Evolutionary conservation across 192 early-diverging fungal genomes (phyloP), one percentile per base, ranked within the genome.

Genomic region (Phycomyces blakesleeanus): DNA sequence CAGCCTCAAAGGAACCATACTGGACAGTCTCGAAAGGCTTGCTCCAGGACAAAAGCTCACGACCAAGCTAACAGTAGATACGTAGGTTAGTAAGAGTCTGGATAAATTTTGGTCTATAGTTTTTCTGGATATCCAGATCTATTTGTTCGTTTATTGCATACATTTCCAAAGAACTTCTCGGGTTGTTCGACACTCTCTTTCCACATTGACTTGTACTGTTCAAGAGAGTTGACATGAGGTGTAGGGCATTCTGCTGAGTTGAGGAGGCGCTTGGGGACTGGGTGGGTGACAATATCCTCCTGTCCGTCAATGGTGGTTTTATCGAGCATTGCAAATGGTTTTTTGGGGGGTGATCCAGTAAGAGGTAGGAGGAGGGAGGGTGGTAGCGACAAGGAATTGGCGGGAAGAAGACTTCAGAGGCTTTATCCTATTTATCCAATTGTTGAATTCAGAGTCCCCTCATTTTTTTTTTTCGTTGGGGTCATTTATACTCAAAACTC

Each of bases 101-200:
- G n/a, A n/a, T n/a, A n/a, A n/a, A n/a, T n/a, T n/a, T n/a, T n/a
- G n/a, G n/a, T n/a, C n/a, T n/a, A n/a, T n/a, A n/a, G n/a, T n/a
- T n/a, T n/a, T n/a, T n/a, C n/a, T n/a, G n/a, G n/a, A 34, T 34
- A 34, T 34, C 29, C 2, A 34, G 29, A n/a, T n/a, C n/a, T n/a
- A n/a, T n/a, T n/a, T n/a, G n/a, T n/a, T n/a, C n/a, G n/a, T n/a
- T n/a, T n/a, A n/a, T n/a, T n/a, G 29, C 66, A 49, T 75, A 90
- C 87, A 76, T 89, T 87, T 67, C 88, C 86, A 78, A 88, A 97
- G 78, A 95, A 96, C 50, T 79, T 78, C 18, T 82, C 74, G 41
- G 93, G 92, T 61, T 95, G 73, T 57, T 85, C 76, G 66, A 96
- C 79, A 71, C 86, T 89, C 72, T 93, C 81, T 64, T 89, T 81